Conservation (phyloP, 2,329 filamentous ascomycete species). For the Aspergillus transmontanensis region DNA sequence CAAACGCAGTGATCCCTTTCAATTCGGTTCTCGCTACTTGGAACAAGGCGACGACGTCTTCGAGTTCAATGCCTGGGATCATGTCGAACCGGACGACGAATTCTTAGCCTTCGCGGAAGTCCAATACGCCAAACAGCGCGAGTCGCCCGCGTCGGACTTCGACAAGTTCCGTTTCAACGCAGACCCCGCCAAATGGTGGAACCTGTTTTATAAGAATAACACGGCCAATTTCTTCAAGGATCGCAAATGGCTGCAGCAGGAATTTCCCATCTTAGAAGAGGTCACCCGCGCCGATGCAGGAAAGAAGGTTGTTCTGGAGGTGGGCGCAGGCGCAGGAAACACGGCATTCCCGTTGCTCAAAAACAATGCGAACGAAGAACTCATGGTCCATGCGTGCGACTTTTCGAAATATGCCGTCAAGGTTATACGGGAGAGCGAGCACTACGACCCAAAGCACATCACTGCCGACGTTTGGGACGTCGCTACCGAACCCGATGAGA, state of each 20-base stretch:
- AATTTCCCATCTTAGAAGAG: slow-evolving; percentile 84
- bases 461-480: slow-evolving; percentile 96
- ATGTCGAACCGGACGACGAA: slow-evolving; percentile 87
- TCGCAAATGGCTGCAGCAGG: slow-evolving; percentile 93
- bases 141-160: slow-evolving; percentile 86
- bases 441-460: slow-evolving; percentile 72
- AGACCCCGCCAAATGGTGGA: slow-evolving; percentile 96
- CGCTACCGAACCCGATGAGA: slow-evolving; percentile 60
- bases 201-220: slow-evolving; percentile 97
- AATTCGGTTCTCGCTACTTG: slow-evolving; percentile 88
- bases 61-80: slow-evolving; percentile 98
- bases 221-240: slow-evolving; percentile 98
- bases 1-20: slow-evolving; percentile 90
- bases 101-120: slow-evolving; percentile 84
- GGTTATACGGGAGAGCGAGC: slow-evolving; percentile 79
- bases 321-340: slow-evolving; percentile 94
- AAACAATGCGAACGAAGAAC: slow-evolving; percentile 76
- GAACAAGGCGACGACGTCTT: slow-evolving; percentile 86
- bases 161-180: slow-evolving; percentile 88
- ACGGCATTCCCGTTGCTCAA: slow-evolving; percentile 89
- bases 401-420: slow-evolving; percentile 95
- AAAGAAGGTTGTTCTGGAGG: slow-evolving; percentile 74
- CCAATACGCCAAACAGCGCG: slow-evolving; percentile 83
- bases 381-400: slow-evolving; percentile 92
- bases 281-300: slow-evolving; percentile 73